These are phyloP conservation scores for Volvariella surrecta DNA, from an alignment of 1,284 basidiomycete species.

Conservation along the genomic window DNA sequence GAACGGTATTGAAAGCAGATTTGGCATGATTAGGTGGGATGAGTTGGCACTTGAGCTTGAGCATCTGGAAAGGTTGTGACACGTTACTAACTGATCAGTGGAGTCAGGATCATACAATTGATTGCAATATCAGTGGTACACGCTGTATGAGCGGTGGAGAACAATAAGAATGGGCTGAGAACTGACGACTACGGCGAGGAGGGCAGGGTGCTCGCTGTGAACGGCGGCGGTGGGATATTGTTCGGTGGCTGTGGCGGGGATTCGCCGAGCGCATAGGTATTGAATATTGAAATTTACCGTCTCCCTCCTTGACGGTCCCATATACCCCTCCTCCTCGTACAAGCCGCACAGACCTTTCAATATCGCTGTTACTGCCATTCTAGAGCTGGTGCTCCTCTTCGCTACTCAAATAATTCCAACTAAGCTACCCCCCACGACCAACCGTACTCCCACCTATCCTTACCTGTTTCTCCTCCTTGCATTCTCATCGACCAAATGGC, in stretches of 20 bases:
- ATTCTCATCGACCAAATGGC: constrained; percentile 39
- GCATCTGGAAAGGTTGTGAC: background rate
- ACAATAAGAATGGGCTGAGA: no score
- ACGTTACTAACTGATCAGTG: no score
- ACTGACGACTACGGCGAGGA: no score
- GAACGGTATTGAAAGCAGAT: constrained; percentile 72
- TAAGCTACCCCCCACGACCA: constrained; percentile 5
- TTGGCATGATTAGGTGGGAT: constrained; percentile 47
- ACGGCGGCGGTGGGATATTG: no score
- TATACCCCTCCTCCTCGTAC: background rate
- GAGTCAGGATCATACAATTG: no score
- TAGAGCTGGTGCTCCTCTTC: constrained; percentile 28
- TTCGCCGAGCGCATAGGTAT: no score
- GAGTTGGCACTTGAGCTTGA: background rate
- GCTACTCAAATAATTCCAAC: constrained; percentile 11
- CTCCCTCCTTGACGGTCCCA: background rate
- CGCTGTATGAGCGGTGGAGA: no score
- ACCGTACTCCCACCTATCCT: constrained; percentile 10
- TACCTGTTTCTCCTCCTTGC: constrained; percentile 9
- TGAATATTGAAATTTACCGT: background rate
- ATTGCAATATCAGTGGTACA: no score
- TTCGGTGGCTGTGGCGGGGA: no score
- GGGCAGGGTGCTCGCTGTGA: no score
- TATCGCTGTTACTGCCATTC: constrained; percentile 24
- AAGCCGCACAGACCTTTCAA: constrained; percentile 5